Base-by-base conservation (phyloP, 2,329 filamentous ascomycete genomes). In the Lachnellula occidentalis region DNA sequence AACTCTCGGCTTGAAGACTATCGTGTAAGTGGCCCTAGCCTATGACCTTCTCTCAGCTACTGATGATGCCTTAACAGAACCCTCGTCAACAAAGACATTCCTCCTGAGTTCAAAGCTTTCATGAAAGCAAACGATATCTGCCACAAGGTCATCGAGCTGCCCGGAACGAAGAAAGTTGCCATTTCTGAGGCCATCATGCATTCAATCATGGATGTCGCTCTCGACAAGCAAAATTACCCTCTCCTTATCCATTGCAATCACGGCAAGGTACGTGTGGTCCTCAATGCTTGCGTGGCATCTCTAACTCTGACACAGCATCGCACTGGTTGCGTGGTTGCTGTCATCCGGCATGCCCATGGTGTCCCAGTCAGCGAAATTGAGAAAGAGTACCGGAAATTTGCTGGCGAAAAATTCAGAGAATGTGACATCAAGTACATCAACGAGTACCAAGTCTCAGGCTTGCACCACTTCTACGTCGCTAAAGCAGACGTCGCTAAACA, bases 191-290 rank as follows among this genome's bases (percentile, higher is more conserved):
- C 76, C 45, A 82, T 84, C 24, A 90, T 96, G 78, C 78, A 80
- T 58, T 74, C 81, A 7, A 90, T 92, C 45, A 77, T 95, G 22
- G 75, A 80, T 12, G 74, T 92, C 42, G 79, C 92, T 41, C 76
- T 92, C 51, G 81, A 95, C 66, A 79, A 79, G 48, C 72, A 77
- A 34, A 90, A 95, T 59, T 85, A 94, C 61, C 92, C 92, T 0
- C 72, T 96, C 11, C 77, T 96, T 39, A 80, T 96, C 46, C 92
- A 96, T 71, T 96, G 92, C 78, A 96, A 96, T 68, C 92, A 95
- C 63, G 92, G 92, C 68, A 94, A 86, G 73, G 82, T 85, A 71
- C 60, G 72, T 64, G n/a, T 53, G 22, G 56, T 31, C 21, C 12
- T 21, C 22, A n/a, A 9, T 2, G n/a, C 9, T 31, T 43, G 2